Percentiles rank a stretch among this genome's conserved stretches.
Evolutionary conservation across 2,329 filamentous ascomycete species (phyloP).

Genomic region (Huntiella bhutanensis): DNA sequence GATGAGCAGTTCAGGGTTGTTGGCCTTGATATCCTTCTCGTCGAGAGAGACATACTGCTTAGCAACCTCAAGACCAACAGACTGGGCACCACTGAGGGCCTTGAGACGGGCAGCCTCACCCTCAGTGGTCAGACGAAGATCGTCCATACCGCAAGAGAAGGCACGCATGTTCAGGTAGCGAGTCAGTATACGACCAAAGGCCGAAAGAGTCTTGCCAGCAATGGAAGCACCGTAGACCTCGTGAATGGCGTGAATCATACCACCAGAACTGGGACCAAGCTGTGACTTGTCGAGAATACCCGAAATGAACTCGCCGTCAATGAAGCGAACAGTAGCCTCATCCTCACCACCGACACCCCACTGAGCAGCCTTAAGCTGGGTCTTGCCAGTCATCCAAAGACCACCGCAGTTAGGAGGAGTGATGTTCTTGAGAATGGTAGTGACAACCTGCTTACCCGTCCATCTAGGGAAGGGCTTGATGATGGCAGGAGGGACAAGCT

Average conservation of each 20-base stretch:
- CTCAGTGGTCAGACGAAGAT: conserved; percentile 63
- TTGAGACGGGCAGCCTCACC: conserved; percentile 56
- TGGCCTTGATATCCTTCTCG: conserved; percentile 38
- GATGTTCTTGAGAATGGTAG: conserved; percentile 83
- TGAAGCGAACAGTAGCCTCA: conserved; percentile 65
- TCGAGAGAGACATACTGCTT: conserved; percentile 75
- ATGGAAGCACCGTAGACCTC: conserved; percentile 79
- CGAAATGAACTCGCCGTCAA: conserved; percentile 69
- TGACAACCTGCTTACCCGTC: conserved; percentile 94
- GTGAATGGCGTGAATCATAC: conserved; percentile 79
- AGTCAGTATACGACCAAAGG: conserved; percentile 74
- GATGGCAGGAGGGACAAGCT: conserved; percentile 63
- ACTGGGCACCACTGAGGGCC: conserved; percentile 46
- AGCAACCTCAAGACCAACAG: conserved; percentile 60
- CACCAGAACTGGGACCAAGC: conserved; percentile 70
- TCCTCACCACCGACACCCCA: conserved; percentile 57
- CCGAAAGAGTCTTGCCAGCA: conserved; percentile 74
- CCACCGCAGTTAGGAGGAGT: conserved; percentile 57
- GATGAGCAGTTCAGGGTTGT: conserved; percentile 23
- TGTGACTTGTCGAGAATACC: conserved; percentile 94
- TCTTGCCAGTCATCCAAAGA: conserved; percentile 61
- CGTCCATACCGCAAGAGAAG: conserved; percentile 94
- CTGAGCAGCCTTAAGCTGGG: conserved; percentile 55
- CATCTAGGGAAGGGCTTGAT: conserved; percentile 65
- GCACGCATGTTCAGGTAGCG: conserved; percentile 82